Evolutionary conservation across 1,284 basidiomycete species (phyloP).

Genomic region (Marasmius fiardii): DNA sequence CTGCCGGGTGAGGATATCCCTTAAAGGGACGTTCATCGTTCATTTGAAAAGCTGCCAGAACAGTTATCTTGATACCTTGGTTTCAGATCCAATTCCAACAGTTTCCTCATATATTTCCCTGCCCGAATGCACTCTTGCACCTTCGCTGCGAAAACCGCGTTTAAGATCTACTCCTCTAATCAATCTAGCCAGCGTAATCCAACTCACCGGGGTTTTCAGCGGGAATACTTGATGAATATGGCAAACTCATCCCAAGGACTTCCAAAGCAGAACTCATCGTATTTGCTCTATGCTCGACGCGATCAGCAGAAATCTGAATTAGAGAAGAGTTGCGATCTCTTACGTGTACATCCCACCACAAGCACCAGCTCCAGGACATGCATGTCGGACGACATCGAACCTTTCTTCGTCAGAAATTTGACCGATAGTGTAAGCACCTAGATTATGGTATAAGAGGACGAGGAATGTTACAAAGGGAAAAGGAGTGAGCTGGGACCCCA

Average conservation of each 20-base stretch:
- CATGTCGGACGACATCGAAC: slow-evolving; percentile 77
- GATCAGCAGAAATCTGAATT: background rate
- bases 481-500: slow-evolving; percentile 17
- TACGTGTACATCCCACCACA: slow-evolving; percentile 86
- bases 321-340: slow-evolving; percentile 17
- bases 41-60: background rate
- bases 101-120: slow-evolving; percentile 76
- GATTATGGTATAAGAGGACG: background rate
- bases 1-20: slow-evolving; percentile 87
- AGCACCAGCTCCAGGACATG: slow-evolving; percentile 77
- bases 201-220: slow-evolving; percentile 6
- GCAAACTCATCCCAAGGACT: slow-evolving; percentile 89
- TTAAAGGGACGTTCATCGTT: slow-evolving; percentile 19
- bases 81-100: slow-evolving; percentile 86
- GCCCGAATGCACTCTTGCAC: slow-evolving; percentile 82
- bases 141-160: slow-evolving; percentile 53
- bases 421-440: slow-evolving; percentile 71
- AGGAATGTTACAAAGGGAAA: background rate
- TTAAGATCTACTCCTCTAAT: background rate
- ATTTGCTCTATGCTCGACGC: slow-evolving; percentile 52
- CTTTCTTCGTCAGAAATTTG: slow-evolving; percentile 76
- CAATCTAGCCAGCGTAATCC: background rate
- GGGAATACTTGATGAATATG: slow-evolving; percentile 73
- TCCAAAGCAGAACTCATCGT: slow-evolving; percentile 91
- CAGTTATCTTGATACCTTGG: slow-evolving; percentile 50